Conservation (phyloP, 163 green algal species). For the Coccomyxa subellipsoidea region DNA sequence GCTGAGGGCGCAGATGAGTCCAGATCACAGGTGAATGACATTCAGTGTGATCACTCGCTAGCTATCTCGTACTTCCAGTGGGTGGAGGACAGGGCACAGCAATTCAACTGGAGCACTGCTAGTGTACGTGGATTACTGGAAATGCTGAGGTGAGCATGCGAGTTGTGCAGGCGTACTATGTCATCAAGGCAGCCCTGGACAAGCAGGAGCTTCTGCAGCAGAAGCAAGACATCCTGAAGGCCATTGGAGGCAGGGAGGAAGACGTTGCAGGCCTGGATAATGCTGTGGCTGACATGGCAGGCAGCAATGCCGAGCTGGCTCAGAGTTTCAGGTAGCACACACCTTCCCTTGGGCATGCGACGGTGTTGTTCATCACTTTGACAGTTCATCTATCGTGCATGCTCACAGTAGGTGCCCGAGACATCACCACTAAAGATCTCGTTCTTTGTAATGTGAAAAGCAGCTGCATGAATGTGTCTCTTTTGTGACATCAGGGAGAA, state of each 20-base stretch:
- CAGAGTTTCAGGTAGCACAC: not conserved
- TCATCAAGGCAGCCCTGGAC: not conserved
- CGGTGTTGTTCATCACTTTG: too few species aligned
- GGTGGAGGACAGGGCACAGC: too few species aligned
- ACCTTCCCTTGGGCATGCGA: too few species aligned
- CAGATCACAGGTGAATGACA: not conserved
- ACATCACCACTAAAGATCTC: too few species aligned
- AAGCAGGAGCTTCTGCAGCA: not conserved
- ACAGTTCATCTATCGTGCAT: too few species aligned
- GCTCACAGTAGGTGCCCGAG: too few species aligned
- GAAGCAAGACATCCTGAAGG: not conserved
- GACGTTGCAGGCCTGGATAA: not conserved
- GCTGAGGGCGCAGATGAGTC: conserved; percentile 28
- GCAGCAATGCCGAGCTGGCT: not conserved
- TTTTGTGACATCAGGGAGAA: not conserved
- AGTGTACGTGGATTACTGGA: too few species aligned
- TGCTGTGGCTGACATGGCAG: not conserved
- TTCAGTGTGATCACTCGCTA: not conserved
- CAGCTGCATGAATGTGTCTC: too few species aligned
- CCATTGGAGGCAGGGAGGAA: not conserved
- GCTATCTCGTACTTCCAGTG: too few species aligned
- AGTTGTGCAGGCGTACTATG: not conserved
- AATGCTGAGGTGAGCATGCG: not conserved
- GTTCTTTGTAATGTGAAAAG: too few species aligned
- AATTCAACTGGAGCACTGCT: too few species aligned